Conservation (phyloP, 306 rosid genomes). For the Alnus rubra region DNA sequence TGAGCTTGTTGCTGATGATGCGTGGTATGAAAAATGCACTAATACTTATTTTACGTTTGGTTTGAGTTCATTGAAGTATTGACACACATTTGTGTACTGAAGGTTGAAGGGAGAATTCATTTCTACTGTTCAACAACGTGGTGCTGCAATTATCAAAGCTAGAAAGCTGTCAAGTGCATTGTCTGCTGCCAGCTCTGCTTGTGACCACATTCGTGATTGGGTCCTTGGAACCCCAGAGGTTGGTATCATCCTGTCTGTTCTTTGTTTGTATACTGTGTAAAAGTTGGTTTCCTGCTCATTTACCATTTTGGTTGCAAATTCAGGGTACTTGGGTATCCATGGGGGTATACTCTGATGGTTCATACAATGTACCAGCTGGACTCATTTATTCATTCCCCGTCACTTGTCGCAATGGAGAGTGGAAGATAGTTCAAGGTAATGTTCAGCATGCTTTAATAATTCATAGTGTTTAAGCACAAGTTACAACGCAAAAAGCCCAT, state of each 20-base stretch:
- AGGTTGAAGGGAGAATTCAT: slow-evolving; percentile 97
- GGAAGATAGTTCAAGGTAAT: slow-evolving; percentile 94
- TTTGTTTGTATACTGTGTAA: not conserved
- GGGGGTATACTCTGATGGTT: slow-evolving; percentile 99
- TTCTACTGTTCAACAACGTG: slow-evolving; percentile 95
- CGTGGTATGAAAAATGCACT: slow-evolving; percentile 51
- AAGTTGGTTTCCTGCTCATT: not conserved
- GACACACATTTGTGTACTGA: not conserved
- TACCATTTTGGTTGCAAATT: slow-evolving; percentile 21
- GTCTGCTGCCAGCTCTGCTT: slow-evolving; percentile 97
- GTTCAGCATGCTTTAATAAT: not conserved
- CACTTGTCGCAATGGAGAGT: slow-evolving; percentile 76
- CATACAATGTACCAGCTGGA: slow-evolving; percentile 95
- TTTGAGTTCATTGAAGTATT: slow-evolving; percentile 8
- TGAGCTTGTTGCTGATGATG: slow-evolving; percentile 76
- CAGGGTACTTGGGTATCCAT: slow-evolving; percentile 97
- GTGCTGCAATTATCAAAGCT: slow-evolving; percentile 98
- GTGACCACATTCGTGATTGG: slow-evolving; percentile 98
- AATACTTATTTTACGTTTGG: not conserved
- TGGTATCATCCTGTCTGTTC: slow-evolving; percentile 15
- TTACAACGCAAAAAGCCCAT: not conserved
- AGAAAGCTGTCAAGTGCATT: slow-evolving; percentile 92
- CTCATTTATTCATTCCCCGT: slow-evolving; percentile 94
- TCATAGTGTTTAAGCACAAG: not conserved
- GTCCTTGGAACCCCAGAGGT: slow-evolving; percentile 99